phyloP scores from a whole-genome alignment of 164 flowering plant species.

The Paratinospora sagittata region DNA sequence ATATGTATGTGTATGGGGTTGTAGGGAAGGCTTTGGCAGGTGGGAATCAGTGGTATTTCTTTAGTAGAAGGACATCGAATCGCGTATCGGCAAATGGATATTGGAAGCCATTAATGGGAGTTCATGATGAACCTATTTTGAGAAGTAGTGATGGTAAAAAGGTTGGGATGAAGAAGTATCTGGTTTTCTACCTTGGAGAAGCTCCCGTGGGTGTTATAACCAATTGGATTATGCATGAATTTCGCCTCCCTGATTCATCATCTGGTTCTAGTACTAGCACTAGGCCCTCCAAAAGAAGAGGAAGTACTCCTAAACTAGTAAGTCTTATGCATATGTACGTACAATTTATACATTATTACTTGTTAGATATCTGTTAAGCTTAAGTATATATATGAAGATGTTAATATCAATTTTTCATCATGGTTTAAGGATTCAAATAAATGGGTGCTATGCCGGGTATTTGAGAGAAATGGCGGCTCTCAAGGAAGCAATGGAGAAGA shows the following conservation, averaged over 20 bases:
- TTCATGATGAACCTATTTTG: conserved; percentile 47
- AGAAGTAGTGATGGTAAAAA: conserved; percentile 24
- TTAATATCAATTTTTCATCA: too few relatives aligned
- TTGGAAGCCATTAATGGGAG: conserved; percentile 57
- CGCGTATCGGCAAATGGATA: conserved; percentile 52
- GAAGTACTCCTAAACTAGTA: conserved; percentile 31
- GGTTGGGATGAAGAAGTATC: conserved; percentile 44
- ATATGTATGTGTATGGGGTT: background rate
- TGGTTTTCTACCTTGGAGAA: conserved; percentile 39
- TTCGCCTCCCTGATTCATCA: conserved; percentile 30
- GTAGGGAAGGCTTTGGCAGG: conserved; percentile 73
- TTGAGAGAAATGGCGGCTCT: conserved; percentile 29
- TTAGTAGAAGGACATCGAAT: conserved; percentile 48
- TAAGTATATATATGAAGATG: too few relatives aligned
- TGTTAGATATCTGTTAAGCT: too few relatives aligned
- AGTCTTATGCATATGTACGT: too few relatives aligned
- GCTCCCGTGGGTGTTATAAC: conserved; percentile 36
- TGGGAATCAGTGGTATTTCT: conserved; percentile 73
- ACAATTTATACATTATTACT: too few relatives aligned
- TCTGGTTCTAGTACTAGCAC: conserved; percentile 20
- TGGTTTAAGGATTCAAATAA: conserved; percentile 41
- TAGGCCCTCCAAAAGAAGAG: conserved; percentile 38
- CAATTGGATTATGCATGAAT: conserved; percentile 69
- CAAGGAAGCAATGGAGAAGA: conserved; percentile 26
- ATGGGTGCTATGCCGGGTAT: conserved; percentile 71